phyloP scores from a whole-genome alignment of 1,139 yeast species.

The Arxiozyma telluris region DNA sequence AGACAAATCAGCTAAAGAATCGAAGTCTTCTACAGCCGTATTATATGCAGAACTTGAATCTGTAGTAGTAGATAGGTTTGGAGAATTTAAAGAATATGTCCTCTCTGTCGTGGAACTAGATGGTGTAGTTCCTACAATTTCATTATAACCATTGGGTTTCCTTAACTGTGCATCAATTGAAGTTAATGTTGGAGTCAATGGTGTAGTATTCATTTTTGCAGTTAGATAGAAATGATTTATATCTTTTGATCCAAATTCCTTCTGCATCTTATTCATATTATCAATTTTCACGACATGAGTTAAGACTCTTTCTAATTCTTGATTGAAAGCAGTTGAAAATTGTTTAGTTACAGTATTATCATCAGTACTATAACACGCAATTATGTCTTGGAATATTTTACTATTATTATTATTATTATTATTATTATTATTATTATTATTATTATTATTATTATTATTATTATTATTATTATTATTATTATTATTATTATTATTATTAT shows the following conservation, averaged over 20 bases:
- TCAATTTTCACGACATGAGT: constrained; percentile 13
- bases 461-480: constrained; percentile 15
- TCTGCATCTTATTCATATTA: constrained; percentile 6
- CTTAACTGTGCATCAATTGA: constrained; percentile 1
- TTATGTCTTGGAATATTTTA: constrained; percentile 21
- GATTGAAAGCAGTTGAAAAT: constrained; percentile 1
- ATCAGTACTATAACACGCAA: constrained; percentile 16
- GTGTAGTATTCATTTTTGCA: neutral
- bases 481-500: constrained; percentile 9
- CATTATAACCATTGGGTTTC: constrained; percentile 2
- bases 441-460: neutral
- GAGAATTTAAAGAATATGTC: neutral
- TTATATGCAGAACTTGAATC: neutral
- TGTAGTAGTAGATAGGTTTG: neutral
- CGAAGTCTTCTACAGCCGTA: constrained; percentile 9
- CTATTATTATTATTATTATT: constrained; percentile 15
- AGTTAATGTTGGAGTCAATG: neutral
- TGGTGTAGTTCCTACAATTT: constrained; percentile 14
- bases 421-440: constrained; percentile 4
- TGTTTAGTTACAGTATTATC: neutral
- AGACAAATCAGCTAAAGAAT: constrained; percentile 12
- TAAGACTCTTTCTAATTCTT: constrained; percentile 14
- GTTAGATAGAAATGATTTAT: neutral
- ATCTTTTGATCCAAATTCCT: neutral
- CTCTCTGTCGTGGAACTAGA: constrained; percentile 21